Conservation (phyloP, 495 filamentous ascomycete genomes). For the Hypoxylon rickii region DNA sequence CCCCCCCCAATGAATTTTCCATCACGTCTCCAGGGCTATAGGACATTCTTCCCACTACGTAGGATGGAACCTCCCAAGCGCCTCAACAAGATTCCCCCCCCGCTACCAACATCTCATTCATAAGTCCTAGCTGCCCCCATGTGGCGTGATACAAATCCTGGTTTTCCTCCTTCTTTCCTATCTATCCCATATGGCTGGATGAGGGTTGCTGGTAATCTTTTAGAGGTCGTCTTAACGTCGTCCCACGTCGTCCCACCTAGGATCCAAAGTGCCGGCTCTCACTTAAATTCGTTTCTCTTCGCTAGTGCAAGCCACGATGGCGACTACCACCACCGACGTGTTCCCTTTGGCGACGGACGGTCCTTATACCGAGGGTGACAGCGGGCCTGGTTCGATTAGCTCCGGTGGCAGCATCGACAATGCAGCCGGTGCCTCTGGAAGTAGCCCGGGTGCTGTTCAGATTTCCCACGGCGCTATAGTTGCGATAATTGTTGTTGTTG, state of each 20-base stretch:
- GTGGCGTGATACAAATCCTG: conserved; percentile 35
- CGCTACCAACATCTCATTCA: conserved; percentile 16
- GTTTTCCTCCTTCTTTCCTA: conserved; percentile 15
- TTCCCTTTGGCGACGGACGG: conserved; percentile 44
- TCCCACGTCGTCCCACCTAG: conserved; percentile 31
- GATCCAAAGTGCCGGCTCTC: conserved; percentile 22
- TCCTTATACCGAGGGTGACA: conserved; percentile 34
- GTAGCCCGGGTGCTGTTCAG: conserved; percentile 51
- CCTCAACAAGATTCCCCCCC: conserved; percentile 12
- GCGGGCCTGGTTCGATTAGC: conserved; percentile 29
- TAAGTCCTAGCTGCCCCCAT: conserved; percentile 27
- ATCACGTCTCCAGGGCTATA: conserved; percentile 22
- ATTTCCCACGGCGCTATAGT: conserved; percentile 63
- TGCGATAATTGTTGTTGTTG: conserved; percentile 66
- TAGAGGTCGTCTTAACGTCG: conserved; percentile 21
- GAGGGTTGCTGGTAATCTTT: conserved; percentile 27
- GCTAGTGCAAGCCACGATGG: conserved; percentile 31
- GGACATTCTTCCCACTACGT: too few species aligned
- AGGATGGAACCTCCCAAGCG: conserved; percentile 17
- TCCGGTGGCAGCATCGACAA: conserved; percentile 41
- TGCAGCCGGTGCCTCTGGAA: conserved; percentile 60
- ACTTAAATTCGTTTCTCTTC: conserved; percentile 14
- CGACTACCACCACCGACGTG: conserved; percentile 24
- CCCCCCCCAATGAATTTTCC: conserved; percentile 22
- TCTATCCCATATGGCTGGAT: conserved; percentile 25